These are phyloP conservation scores for Cronartium ribicola DNA, from an alignment of 1,284 basidiomycete species.

Conservation along the genomic window DNA sequence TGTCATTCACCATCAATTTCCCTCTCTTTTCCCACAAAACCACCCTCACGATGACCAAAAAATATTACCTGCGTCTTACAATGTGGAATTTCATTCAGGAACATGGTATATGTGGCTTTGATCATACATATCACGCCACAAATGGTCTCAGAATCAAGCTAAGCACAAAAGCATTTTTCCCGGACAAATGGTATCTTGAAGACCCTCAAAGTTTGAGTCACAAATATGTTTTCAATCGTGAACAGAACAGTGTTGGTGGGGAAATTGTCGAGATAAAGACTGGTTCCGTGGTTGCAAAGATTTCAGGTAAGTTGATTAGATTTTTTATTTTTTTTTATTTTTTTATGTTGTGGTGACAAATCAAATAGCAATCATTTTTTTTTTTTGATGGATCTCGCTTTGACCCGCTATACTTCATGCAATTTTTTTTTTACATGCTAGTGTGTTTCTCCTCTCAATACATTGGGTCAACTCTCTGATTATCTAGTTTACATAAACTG, in stretches of 20 bases:
- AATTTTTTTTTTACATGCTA: no score
- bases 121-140: background rate
- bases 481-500: no score
- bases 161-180: background rate
- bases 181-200: constrained; percentile 4
- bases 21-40: no score
- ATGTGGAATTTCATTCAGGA: background rate
- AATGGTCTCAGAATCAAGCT: background rate
- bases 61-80: no score
- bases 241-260: background rate
- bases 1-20: background rate
- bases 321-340: background rate
- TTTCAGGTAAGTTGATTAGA: background rate
- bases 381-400: no score
- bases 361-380: no score
- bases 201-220: background rate
- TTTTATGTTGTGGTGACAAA: no score
- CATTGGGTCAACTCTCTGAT: no score
- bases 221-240: background rate
- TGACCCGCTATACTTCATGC: no score
- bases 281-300: background rate
- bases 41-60: no score
- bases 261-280: background rate
- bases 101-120: background rate
- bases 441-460: no score